These are phyloP conservation scores for Gonapodya sp. DNA, from an alignment of 192 early-diverging fungal species.

Conservation along the genomic window DNA sequence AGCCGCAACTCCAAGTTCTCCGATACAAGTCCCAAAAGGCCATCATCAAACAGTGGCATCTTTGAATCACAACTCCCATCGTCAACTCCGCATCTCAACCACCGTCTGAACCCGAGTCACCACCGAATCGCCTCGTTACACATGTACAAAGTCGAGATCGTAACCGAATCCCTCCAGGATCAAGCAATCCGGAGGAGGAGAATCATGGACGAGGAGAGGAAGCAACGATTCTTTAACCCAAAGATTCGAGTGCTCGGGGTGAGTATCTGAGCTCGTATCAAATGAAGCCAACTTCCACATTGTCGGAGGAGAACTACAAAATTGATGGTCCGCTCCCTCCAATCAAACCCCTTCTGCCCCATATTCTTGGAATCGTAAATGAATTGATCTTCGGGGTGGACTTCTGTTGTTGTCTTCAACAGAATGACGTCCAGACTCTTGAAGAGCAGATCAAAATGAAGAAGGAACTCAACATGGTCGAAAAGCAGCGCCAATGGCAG, in stretches of 20 bases:
- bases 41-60: too few species aligned
- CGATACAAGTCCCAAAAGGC: too few species aligned
- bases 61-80: too few species aligned
- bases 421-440: constrained; percentile 45
- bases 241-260: constrained; percentile 43
- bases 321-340: too few species aligned
- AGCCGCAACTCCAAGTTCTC: too few species aligned
- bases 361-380: too few species aligned
- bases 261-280: constrained; percentile 7
- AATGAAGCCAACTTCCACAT: too few species aligned
- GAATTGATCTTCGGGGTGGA: too few species aligned
- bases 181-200: constrained; percentile 37
- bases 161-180: constrained; percentile 32
- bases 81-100: neutral
- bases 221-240: constrained; percentile 45
- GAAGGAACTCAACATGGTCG: constrained; percentile 31
- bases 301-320: too few species aligned
- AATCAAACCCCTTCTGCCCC: too few species aligned
- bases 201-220: constrained; percentile 44
- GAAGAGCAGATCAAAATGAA: constrained; percentile 45
- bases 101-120: neutral
- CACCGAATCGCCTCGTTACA: neutral
- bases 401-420: too few species aligned
- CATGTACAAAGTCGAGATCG: constrained; percentile 54
- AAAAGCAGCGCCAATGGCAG: constrained; percentile 29